phyloP scores from a whole-genome alignment of 257 asterid species.

The Nicotiana knightiana region DNA sequence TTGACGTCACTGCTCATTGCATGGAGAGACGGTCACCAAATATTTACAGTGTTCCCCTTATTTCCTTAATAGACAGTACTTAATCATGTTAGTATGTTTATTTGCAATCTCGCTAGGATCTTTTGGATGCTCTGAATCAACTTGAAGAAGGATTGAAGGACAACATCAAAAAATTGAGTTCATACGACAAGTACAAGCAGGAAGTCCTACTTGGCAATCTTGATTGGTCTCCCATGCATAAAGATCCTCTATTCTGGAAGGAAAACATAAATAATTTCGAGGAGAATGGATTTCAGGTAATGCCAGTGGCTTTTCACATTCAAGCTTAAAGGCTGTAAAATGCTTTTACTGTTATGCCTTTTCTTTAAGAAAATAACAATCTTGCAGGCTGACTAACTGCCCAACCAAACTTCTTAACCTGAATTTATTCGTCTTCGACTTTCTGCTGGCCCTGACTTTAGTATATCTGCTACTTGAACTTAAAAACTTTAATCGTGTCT shows the following conservation, averaged over 20 bases:
- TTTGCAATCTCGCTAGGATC: constrained; percentile 43
- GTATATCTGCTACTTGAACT: background rate
- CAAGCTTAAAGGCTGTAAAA: background rate
- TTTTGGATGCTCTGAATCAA: constrained; percentile 68
- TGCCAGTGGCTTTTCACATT: background rate
- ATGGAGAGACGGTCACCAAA: background rate
- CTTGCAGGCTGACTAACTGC: background rate
- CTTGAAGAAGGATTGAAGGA: constrained; percentile 70
- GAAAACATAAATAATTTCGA: constrained; percentile 65
- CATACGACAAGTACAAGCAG: constrained; percentile 79
- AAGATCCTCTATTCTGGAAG: constrained; percentile 78
- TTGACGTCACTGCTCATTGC: background rate
- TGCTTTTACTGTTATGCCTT: background rate
- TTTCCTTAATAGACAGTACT: background rate
- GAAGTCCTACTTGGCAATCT: constrained; percentile 90
- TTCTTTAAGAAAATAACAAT: background rate
- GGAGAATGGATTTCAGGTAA: constrained; percentile 87
- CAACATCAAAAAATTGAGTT: constrained; percentile 70
- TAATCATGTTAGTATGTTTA: background rate
- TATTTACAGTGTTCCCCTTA: background rate
- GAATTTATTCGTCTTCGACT: background rate
- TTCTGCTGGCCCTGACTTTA: background rate
- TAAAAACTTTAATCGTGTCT: background rate
- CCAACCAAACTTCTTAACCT: background rate
- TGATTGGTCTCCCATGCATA: constrained; percentile 95